Evolutionary conservation across 805 yeast species (phyloP).

Genomic region (Lipomyces chichibuensis): DNA sequence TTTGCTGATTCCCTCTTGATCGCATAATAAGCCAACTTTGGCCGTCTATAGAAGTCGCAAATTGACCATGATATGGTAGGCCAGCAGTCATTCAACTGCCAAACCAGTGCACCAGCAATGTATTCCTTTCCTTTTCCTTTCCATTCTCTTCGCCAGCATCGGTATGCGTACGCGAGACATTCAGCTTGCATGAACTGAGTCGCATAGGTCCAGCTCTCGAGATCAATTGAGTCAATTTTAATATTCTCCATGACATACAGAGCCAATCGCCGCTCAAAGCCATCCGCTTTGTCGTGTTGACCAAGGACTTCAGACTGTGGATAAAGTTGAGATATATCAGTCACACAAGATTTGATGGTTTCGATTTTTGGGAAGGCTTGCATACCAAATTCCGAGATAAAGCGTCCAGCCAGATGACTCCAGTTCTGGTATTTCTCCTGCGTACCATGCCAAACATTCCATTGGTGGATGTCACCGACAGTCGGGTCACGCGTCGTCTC

Average conservation of each 20-base stretch:
- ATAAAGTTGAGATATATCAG: slow-evolving; percentile 47
- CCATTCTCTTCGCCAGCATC: slow-evolving; percentile 56
- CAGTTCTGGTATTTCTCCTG: slow-evolving; percentile 56
- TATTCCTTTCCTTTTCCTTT: slow-evolving; percentile 44
- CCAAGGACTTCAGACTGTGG: slow-evolving; percentile 54
- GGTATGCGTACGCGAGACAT: slow-evolving; percentile 52
- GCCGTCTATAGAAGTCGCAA: slow-evolving; percentile 49
- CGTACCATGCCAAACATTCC: slow-evolving; percentile 62
- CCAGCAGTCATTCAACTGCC: slow-evolving; percentile 60
- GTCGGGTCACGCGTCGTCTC: slow-evolving; percentile 45
- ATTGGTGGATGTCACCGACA: slow-evolving; percentile 57
- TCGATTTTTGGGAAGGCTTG: slow-evolving; percentile 49
- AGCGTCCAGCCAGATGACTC: slow-evolving; percentile 53
- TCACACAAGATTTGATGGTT: slow-evolving; percentile 47
- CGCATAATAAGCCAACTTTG: slow-evolving; percentile 54
- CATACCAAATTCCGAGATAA: slow-evolving; percentile 61
- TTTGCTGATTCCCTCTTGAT: slow-evolving; percentile 51
- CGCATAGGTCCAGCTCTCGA: slow-evolving; percentile 54
- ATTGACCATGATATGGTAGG: slow-evolving; percentile 58
- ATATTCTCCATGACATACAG: slow-evolving; percentile 54
- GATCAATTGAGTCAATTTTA: slow-evolving; percentile 44
- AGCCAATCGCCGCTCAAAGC: slow-evolving; percentile 53
- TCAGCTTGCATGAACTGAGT: slow-evolving; percentile 59
- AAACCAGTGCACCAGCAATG: slow-evolving; percentile 54
- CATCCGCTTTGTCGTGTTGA: slow-evolving; percentile 55